Conservation (phyloP, 805 yeast genomes). For the Hanseniaspora vineae region DNA sequence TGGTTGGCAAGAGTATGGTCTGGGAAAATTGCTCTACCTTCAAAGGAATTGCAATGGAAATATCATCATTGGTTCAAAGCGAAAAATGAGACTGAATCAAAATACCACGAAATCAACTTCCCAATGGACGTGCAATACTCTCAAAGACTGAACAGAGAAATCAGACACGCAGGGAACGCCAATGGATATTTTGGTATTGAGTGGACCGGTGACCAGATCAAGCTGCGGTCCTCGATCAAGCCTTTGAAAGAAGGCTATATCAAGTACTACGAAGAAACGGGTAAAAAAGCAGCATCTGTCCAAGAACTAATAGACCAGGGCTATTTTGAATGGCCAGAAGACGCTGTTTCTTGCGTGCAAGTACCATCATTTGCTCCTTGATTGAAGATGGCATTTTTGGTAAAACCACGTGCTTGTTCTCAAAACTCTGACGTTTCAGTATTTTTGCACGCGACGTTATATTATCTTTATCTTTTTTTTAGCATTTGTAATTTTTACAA, state of each 20-base stretch:
- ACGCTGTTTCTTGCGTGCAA: slow-evolving; percentile 9
- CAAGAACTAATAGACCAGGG: slow-evolving; percentile 28
- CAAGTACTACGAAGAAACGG: slow-evolving; percentile 26
- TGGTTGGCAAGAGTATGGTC: slow-evolving; percentile 50
- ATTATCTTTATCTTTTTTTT: too few relatives aligned
- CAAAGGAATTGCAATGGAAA: slow-evolving; percentile 30
- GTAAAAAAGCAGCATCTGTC: slow-evolving; percentile 26
- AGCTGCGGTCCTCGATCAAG: slow-evolving; percentile 31
- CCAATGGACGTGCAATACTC: slow-evolving; percentile 53
- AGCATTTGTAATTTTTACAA: too few relatives aligned
- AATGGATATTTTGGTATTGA: slow-evolving; percentile 36
- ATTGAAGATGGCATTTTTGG: not conserved
- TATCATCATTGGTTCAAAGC: slow-evolving; percentile 29
- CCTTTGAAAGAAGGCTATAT: slow-evolving; percentile 33
- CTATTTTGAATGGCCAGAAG: slow-evolving; percentile 23
- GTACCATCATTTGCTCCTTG: slow-evolving; percentile 6
- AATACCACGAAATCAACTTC: slow-evolving; percentile 38
- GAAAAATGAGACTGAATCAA: slow-evolving; percentile 33
- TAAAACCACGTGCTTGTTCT: too few relatives aligned
- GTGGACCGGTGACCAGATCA: slow-evolving; percentile 37
- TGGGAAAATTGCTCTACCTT: slow-evolving; percentile 41
- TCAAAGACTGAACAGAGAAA: slow-evolving; percentile 29
- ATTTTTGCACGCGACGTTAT: too few relatives aligned
- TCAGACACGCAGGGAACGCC: slow-evolving; percentile 24
- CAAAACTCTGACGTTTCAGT: too few relatives aligned